Evolutionary conservation across 768 basidiomycete genomes (phyloP), one percentile per base, ranked within the genome.

Genomic region (Holtermanniella nyarrowii): DNA sequence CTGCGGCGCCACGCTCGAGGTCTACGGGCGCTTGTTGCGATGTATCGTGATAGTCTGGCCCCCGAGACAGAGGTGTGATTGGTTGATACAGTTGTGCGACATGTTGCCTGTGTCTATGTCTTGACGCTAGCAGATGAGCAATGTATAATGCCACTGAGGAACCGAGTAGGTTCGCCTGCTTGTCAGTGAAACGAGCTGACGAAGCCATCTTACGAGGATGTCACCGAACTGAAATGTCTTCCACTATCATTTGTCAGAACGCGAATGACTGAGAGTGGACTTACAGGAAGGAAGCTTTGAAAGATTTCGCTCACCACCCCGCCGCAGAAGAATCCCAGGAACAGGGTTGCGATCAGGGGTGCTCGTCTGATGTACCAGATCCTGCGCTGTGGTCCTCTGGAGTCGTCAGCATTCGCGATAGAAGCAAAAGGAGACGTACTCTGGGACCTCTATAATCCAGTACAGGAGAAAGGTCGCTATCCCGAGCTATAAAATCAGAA

Each of bases 301-400:
- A 64, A 50, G 55, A 69, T 57, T 50, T 71, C 69, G 42, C 55
- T 59, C 2, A 69, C 39, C 7, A 71, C 55, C 0, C 67, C 67
- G 7, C 65, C 67, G 42, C 65, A 48, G 48, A 68, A 57, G 57
- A 71, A 66, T 4, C 57, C 57, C 2, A 57, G 31, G 24, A 59
- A 12, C 7, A 68, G 46, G 3, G 67, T 66, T 45, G 68, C 48
- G 14, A 69, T 41, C 37, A 69, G 48, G 4, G 69, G 69, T 24
- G 65, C 63, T 49, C 65, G 48, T 7, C 65, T 63, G 44, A 69
- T 63, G 48, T 71, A 71, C 69, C 69, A 70, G 45, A 70, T 54
- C 31, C 69, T 42, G 42, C 60, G 43, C 3, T 56, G 58, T 18
- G 59, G 54, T 4, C 66, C 59, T 25, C 54, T 59, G 40, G 24